Conservation (phyloP, 495 filamentous ascomycete species). For the Bombardia bombarda region DNA sequence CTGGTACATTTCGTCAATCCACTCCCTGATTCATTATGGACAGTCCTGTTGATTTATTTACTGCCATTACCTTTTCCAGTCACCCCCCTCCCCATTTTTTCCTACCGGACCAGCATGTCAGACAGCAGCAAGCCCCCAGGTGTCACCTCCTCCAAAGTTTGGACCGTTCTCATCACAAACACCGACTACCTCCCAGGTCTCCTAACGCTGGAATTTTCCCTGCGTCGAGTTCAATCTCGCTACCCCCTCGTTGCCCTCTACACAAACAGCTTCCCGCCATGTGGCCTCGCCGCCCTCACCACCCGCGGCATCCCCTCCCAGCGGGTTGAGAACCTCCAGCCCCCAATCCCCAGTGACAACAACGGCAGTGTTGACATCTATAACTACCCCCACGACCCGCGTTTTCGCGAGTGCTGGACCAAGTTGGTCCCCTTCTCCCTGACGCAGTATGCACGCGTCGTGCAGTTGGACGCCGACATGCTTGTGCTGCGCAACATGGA, state of each 20-base stretch:
- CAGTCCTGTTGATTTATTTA: no score
- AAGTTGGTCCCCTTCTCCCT: constrained; percentile 74
- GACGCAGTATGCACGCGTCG: constrained; percentile 60
- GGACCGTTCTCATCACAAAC: constrained; percentile 76
- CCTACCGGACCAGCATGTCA: no score
- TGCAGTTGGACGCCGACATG: constrained; percentile 84
- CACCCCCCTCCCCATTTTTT: no score
- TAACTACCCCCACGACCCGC: constrained; percentile 55
- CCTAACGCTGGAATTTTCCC: constrained; percentile 61
- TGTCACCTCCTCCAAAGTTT: constrained; percentile 54
- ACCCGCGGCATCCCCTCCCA: constrained; percentile 54
- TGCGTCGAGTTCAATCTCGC: constrained; percentile 45
- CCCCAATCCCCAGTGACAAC: constrained; percentile 44
- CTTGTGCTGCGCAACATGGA: constrained; percentile 72
- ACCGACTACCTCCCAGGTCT: constrained; percentile 65
- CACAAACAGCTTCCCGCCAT: constrained; percentile 57
- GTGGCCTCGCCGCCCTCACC: constrained; percentile 56
- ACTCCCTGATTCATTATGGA: no score
- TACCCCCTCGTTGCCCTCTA: constrained; percentile 74
- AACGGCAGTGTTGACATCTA: no score
- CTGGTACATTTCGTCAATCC: no score
- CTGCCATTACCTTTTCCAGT: no score
- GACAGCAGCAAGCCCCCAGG: no score
- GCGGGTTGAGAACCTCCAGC: constrained; percentile 55
- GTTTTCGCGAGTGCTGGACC: constrained; percentile 79